phyloP scores from a whole-genome alignment of 2,329 filamentous ascomycete genomes.

The Aureobasidium sp. region DNA sequence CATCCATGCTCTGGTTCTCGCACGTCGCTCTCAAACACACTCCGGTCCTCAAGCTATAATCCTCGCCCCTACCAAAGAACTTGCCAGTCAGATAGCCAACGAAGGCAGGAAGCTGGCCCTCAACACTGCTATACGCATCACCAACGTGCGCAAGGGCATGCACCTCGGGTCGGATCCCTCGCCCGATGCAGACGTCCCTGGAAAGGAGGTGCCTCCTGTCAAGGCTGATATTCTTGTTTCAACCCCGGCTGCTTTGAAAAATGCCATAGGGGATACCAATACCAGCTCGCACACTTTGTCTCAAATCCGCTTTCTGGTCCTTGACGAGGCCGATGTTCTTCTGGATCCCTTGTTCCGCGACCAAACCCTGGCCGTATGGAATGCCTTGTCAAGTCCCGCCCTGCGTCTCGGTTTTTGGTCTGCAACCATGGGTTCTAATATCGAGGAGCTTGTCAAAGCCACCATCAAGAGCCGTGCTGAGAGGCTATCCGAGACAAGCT shows the following conservation, averaged over 20 bases:
- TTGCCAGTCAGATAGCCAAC: constrained; percentile 42
- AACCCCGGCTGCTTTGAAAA: constrained; percentile 62
- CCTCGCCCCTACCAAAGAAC: constrained; percentile 42
- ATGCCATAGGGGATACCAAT: constrained; percentile 58
- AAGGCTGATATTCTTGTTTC: constrained; percentile 67
- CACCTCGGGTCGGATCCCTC: constrained; percentile 36
- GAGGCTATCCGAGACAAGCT: constrained; percentile 22
- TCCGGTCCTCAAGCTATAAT: constrained; percentile 31
- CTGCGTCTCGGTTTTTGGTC: constrained; percentile 83
- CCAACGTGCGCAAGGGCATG: constrained; percentile 82
- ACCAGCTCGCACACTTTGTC: constrained; percentile 31
- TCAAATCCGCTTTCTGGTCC: constrained; percentile 62
- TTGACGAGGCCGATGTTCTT: constrained; percentile 94
- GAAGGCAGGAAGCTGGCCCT: constrained; percentile 75
- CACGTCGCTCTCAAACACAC: constrained; percentile 15
- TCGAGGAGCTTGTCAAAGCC: constrained; percentile 69
- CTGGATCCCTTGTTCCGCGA: constrained; percentile 84
- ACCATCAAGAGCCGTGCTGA: constrained; percentile 50
- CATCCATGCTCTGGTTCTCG: constrained; percentile 58
- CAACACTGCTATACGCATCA: constrained; percentile 70
- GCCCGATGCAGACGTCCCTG: constrained; percentile 33
- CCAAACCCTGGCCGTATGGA: constrained; percentile 80
- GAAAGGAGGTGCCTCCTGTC: constrained; percentile 22
- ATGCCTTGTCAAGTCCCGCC: constrained; percentile 59
- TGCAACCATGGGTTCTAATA: constrained; percentile 90